Conservation (phyloP, 768 basidiomycete genomes). For the Boletus huronensis region DNA sequence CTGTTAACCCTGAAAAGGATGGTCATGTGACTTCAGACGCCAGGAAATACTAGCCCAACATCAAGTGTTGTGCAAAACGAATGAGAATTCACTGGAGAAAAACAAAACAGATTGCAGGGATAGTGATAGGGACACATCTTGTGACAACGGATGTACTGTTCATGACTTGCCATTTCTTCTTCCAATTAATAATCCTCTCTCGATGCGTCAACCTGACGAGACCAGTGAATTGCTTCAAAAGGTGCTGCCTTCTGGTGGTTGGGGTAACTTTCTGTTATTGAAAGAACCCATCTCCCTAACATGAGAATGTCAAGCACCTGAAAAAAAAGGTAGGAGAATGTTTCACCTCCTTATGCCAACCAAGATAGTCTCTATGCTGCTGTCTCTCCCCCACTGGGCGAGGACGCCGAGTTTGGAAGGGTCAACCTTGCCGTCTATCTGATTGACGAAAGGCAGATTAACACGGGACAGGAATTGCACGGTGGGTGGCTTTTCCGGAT, state of each 20-base stretch:
- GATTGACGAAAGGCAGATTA: conserved; percentile 89
- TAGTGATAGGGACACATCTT: conserved; percentile 21
- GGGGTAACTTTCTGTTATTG: conserved; percentile 89
- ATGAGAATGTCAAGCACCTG: conserved; percentile 4
- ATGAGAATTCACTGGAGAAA: conserved; percentile 16
- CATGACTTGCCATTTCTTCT: conserved; percentile 14
- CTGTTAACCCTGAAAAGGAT: background rate
- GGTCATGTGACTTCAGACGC: background rate
- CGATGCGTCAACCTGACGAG: background rate
- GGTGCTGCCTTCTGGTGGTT: conserved; percentile 84
- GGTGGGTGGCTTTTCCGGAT: conserved; percentile 74
- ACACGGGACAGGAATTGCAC: conserved; percentile 87
- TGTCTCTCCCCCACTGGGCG: conserved; percentile 66
- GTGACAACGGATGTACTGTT: conserved; percentile 7
- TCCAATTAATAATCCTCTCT: conserved; percentile 8
- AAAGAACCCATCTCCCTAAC: conserved; percentile 91
- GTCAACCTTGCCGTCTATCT: conserved; percentile 75
- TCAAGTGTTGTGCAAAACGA: conserved; percentile 4
- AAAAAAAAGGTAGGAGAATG: background rate
- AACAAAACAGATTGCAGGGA: conserved; percentile 17
- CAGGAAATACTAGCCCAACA: background rate
- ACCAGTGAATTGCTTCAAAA: conserved; percentile 40
- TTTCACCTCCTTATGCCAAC: conserved; percentile 87
- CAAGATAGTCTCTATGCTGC: conserved; percentile 82
- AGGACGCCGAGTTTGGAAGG: conserved; percentile 67